phyloP scores from a whole-genome alignment of 139 green algal genomes.

The Chlamydomonas incerta region DNA sequence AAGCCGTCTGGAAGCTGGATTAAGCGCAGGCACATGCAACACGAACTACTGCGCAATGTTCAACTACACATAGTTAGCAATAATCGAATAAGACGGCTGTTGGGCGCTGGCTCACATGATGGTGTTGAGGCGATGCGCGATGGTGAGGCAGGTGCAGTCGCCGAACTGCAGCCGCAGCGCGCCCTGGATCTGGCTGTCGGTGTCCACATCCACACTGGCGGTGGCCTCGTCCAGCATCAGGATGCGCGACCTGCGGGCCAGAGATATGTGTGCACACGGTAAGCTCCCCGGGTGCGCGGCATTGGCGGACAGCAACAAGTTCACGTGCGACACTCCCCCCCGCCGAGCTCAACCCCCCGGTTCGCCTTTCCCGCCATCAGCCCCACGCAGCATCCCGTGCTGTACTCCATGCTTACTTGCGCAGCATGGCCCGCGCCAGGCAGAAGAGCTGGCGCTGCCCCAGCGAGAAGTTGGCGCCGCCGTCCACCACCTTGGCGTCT shows the following conservation, averaged over 20 bases:
- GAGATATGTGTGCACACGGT: too few relatives aligned
- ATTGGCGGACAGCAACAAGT: too few relatives aligned
- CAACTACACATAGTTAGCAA: too few relatives aligned
- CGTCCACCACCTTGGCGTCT: slow-evolving; percentile 77
- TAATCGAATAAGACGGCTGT: too few relatives aligned
- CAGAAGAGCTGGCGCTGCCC: slow-evolving; percentile 96
- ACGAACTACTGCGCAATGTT: too few relatives aligned
- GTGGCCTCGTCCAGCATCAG: slow-evolving; percentile 97
- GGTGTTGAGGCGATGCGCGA: slow-evolving; percentile 87
- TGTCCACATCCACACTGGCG: slow-evolving; percentile 89
- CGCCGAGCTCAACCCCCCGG: too few relatives aligned
- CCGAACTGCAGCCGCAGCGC: slow-evolving; percentile 88
- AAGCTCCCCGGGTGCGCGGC: too few relatives aligned
- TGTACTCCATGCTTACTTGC: slow-evolving; percentile 40
- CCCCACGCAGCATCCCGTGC: too few relatives aligned
- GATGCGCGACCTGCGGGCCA: slow-evolving; percentile 61
- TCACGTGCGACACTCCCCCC: too few relatives aligned
- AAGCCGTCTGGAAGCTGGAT: too few relatives aligned
- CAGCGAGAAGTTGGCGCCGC: slow-evolving; percentile 65
- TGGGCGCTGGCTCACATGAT: slow-evolving; percentile 61
- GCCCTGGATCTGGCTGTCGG: slow-evolving; percentile 74
- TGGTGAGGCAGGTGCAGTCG: slow-evolving; percentile 88
- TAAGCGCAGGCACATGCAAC: too few relatives aligned
- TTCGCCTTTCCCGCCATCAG: too few relatives aligned
- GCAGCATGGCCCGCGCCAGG: slow-evolving; percentile 89